Evolutionary conservation across 192 early-diverging fungal species (phyloP), one percentile per base, ranked within the genome.

Genomic region (Coemansia sp.): DNA sequence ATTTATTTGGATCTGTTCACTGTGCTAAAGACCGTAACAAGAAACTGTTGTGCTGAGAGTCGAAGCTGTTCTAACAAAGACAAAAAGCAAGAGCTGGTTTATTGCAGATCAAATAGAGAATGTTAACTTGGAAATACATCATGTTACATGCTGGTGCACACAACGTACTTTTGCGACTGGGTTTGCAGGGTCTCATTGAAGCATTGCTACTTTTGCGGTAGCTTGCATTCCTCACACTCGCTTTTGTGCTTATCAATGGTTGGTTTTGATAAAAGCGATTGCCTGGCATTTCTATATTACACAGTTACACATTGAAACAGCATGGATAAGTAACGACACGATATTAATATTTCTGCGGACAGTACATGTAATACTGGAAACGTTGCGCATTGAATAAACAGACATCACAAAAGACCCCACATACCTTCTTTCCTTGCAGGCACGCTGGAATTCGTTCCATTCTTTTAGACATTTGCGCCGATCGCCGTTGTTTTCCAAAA

Each of bases 381-480:
- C 4, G 18, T 39, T 39, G 40, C 40, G 32, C 58, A 9, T 4
- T 32, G 16, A 10, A 4, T 9, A 10, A 4, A 21, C 11, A 5
- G 26, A 26, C 47, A 23, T 1, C 12, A 23, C 16, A 12, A 23
- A 54, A 26, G 1, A 9, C 21, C 11, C 11, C 16, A 61, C 72
- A 65, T 74, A 74, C 84, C 68, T 84, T 70, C 80, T 85, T 45
- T 69, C 69, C 42, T 79, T 72, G 63, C 89, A 91, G 13, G 84
- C 81, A 3, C 67, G 63, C 56, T 84, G 80, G 64, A 91, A 91
- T 45, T 83, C 89, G 41, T 83, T 73, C 87, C 87, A 87, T 76
- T 91, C 89, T 53, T 86, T 82, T 26, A 73, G 16, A 47, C 89
- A 91, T 71, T 87, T 87, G 40, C 74, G 77, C 26, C 83, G 79